A percentile compares a stretch with the other conserved stretches of the same genome.
These are phyloP conservation scores for Kwoniella sp. DNA, from an alignment of 768 basidiomycete genomes.

Conservation along the genomic window DNA sequence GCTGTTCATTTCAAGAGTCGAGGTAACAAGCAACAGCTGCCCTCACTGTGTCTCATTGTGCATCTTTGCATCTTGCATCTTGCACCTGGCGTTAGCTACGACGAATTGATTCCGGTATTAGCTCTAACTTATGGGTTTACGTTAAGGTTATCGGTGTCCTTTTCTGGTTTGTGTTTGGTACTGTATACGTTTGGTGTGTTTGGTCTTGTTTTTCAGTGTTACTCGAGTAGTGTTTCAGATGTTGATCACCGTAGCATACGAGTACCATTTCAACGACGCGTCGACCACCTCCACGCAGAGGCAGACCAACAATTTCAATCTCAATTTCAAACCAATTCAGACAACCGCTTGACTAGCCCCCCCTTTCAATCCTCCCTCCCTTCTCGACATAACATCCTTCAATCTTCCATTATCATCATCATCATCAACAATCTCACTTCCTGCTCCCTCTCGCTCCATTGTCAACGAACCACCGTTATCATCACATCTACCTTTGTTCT, in stretches of 20 bases:
- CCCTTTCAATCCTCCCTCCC: neutral
- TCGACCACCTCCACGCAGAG: neutral
- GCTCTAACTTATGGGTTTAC: too few species aligned
- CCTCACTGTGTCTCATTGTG: too few species aligned
- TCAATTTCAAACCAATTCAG: neutral
- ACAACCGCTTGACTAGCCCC: neutral
- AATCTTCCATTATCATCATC: too few species aligned
- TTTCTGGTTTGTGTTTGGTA: neutral
- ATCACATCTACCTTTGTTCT: too few species aligned
- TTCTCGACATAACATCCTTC: neutral
- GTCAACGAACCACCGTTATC: too few species aligned
- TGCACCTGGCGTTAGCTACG: too few species aligned
- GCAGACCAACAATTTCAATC: neutral
- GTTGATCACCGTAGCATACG: constrained; percentile 1
- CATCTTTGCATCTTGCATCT: too few species aligned
- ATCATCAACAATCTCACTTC: too few species aligned
- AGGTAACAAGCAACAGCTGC: too few species aligned
- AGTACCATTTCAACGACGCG: neutral
- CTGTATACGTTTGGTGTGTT: neutral
- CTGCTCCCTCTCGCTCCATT: too few species aligned
- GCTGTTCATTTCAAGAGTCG: too few species aligned
- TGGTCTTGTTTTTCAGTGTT: neutral
- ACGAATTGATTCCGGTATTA: too few species aligned
- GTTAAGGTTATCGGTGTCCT: neutral
- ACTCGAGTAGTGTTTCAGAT: constrained; percentile 1